phyloP scores from a whole-genome alignment of 352 stramenopile genomes.

The Globisporangium paroecandrum region DNA sequence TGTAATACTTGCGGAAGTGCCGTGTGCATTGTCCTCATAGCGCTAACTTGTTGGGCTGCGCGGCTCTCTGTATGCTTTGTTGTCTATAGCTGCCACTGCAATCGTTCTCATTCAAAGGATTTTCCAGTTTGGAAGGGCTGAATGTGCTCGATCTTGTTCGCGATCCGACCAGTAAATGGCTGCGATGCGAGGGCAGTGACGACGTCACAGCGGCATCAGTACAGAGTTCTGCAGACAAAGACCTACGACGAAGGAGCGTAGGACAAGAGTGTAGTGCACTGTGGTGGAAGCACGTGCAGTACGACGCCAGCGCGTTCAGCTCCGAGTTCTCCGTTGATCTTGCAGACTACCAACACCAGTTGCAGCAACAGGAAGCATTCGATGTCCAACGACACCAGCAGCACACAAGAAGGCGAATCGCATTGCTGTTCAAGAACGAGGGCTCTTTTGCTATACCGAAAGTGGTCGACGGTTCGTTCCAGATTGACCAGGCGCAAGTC shows the following conservation, averaged over 20 bases:
- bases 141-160: slow-evolving; percentile 23
- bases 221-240: not conserved
- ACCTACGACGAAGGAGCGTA: not conserved
- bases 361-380: not conserved
- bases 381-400: not conserved
- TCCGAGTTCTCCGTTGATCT: slow-evolving; percentile 42
- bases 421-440: slow-evolving; percentile 42
- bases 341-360: slow-evolving; percentile 7
- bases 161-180: slow-evolving; percentile 26
- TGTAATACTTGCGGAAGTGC: not conserved
- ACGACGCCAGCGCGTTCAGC: slow-evolving; percentile 32
- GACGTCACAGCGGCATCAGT: not conserved
- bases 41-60: not conserved
- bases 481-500: slow-evolving; percentile 24
- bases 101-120: slow-evolving; percentile 46
- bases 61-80: not conserved
- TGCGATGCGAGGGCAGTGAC: slow-evolving; percentile 17
- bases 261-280: slow-evolving; percentile 28
- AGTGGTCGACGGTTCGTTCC: slow-evolving; percentile 33
- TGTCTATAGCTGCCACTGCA: slow-evolving; percentile 47
- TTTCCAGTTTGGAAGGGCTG: slow-evolving; percentile 34
- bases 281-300: slow-evolving; percentile 52
- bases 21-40: no score
- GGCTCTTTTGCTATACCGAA: slow-evolving; percentile 19
- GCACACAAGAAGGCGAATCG: slow-evolving; percentile 14